Evolutionary conservation across 2,329 filamentous ascomycete genomes (phyloP).

Genomic region (Verticillium zaregamsianum): DNA sequence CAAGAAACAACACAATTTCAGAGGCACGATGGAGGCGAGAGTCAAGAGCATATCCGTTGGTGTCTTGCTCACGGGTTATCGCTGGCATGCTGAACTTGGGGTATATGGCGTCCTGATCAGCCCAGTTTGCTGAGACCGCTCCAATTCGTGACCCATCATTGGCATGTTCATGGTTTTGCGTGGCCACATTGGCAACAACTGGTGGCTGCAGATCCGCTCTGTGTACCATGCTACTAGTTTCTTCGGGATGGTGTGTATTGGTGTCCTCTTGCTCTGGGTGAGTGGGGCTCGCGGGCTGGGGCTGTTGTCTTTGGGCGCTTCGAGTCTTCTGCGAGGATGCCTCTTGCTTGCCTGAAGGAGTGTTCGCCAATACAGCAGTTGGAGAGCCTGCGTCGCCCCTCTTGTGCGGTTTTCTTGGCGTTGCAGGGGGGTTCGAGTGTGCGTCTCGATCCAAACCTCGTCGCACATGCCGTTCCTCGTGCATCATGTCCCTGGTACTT

Average conservation of each 20-base stretch:
- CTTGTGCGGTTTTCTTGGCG: not conserved
- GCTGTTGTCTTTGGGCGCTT: not conserved
- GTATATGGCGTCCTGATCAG: not conserved
- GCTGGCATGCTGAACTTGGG: not conserved
- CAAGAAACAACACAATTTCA: slow-evolving; percentile 37
- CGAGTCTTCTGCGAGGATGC: not conserved
- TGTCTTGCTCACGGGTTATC: not conserved
- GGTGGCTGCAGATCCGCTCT: too few species aligned
- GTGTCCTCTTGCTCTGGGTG: too few species aligned
- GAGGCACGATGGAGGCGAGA: slow-evolving; percentile 23
- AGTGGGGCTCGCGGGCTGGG: not conserved
- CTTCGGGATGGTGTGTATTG: too few species aligned
- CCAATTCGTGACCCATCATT: not conserved
- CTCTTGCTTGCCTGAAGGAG: not conserved
- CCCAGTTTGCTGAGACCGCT: not conserved
- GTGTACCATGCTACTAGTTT: too few species aligned
- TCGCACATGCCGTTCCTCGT: not conserved
- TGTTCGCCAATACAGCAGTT: not conserved
- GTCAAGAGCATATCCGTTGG: not conserved
- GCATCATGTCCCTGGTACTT: not conserved
- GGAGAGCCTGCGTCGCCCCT: not conserved
- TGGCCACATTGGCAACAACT: too few species aligned
- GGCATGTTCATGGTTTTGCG: too few species aligned
- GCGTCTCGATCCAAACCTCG: not conserved
- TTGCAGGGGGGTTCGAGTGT: not conserved